Base-by-base conservation (phyloP, 2,329 filamentous ascomycete genomes). In the Ophiocordyceps camponoti-saundersi region DNA sequence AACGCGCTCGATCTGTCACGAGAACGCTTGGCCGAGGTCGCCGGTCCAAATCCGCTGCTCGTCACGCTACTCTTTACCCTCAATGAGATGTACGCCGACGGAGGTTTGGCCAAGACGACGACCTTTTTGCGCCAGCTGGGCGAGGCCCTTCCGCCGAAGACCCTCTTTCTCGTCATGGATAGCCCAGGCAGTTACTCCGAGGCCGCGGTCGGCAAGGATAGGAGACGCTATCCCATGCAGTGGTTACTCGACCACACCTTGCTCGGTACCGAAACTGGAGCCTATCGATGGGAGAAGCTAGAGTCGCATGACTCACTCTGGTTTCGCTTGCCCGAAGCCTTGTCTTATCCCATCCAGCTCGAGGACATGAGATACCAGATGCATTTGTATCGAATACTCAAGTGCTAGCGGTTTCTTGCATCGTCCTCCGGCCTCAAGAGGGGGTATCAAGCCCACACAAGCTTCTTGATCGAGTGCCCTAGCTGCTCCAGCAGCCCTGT, bases 301-400 rank as follows among this genome's bases (percentile, higher is more conserved):
- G 69, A 83, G 47, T 77, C 78, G 21, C 73, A 88, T 50, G 86
- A 94, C 44, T 88, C 85, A 3, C 66, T 77, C 47, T 96, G 90
- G 90, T 95, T 90, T 64, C 76, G 90, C 42, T 65, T 95, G 34
- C 69, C 74, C 13, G 71, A 76, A 1, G 67, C 62, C 16, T 63
- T 95, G 53, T 69, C 71, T 40, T 96, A 95, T 65, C 83, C 88
- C 8, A 87, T 95, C 55, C 74, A 80, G 46, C 65, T 96, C 58
- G 90, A 96, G 66, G 86, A 95, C 59, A 95, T 95, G 89, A 79
- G 89, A 44, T 95, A 90, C 63, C 90, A 96, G 63, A 71, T 95
- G 55, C 88, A 95, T 66, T 59, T 95, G 16, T 96, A 95, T 53
- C 66, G 67, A 42, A 49, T 62, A 45, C 51, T 53, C 50, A 60